These are phyloP conservation scores for Echinosophora koreensis DNA, from an alignment of 306 rosid genomes.

Conservation along the genomic window DNA sequence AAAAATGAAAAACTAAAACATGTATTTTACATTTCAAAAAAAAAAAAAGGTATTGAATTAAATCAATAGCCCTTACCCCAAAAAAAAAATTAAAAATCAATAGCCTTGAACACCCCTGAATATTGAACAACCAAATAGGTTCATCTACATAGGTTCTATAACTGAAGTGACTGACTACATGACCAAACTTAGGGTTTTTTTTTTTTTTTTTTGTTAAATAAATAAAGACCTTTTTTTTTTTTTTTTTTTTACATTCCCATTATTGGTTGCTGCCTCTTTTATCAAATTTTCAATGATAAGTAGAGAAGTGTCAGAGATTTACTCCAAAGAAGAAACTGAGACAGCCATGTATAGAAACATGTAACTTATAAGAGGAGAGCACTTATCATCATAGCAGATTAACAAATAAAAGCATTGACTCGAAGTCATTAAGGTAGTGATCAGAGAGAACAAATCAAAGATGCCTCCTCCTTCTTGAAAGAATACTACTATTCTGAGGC, in stretches of 20 bases:
- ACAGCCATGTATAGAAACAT: constrained; percentile 38
- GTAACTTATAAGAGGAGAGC: constrained; percentile 22
- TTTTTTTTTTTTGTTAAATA: not conserved
- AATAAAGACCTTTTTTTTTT: constrained; percentile 1
- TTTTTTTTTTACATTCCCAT: constrained; percentile 8
- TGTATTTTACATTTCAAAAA: too few species aligned
- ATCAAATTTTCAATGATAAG: constrained; percentile 36
- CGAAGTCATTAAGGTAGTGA: constrained; percentile 35
- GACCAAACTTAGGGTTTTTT: constrained; percentile 24
- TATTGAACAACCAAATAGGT: not conserved
- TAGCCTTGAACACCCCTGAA: too few species aligned
- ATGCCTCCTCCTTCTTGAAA: constrained; percentile 57
- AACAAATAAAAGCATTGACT: constrained; percentile 34
- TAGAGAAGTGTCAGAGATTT: constrained; percentile 33
- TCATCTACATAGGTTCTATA: not conserved
- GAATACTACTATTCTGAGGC: constrained; percentile 43
- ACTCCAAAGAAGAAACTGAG: constrained; percentile 39
- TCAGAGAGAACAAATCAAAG: constrained; percentile 42
- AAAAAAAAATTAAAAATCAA: too few species aligned
- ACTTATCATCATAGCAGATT: constrained; percentile 46
- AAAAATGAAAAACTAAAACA: too few species aligned
- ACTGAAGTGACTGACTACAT: not conserved
- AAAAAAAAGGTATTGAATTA: too few species aligned
- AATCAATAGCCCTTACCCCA: too few species aligned
- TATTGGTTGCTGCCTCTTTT: constrained; percentile 21